phyloP scores from a whole-genome alignment of 2,329 filamentous ascomycete genomes.

The Fusarium sp. region DNA sequence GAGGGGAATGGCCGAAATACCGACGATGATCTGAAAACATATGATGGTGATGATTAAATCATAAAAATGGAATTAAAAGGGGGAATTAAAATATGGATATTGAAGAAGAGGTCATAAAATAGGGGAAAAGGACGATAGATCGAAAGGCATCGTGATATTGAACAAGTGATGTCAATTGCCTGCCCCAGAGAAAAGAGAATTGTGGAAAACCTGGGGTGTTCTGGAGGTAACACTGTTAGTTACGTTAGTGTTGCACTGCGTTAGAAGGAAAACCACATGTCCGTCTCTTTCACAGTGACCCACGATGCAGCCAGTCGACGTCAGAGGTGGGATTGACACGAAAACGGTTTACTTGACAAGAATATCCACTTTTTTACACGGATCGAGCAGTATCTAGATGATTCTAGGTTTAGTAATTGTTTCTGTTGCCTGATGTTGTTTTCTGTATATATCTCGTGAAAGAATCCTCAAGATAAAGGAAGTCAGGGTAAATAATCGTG shows the following conservation, averaged over 20 bases:
- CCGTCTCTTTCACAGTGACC: not conserved
- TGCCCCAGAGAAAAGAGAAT: conserved; percentile 8
- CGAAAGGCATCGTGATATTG: conserved; percentile 19
- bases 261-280: not conserved
- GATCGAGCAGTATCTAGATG: conserved; percentile 15
- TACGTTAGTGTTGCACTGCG: conserved; percentile 10
- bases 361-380: conserved; percentile 24
- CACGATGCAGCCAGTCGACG: conserved; percentile 28
- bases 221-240: not conserved
- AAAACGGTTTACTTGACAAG: conserved; percentile 15
- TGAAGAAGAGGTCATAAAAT: conserved; percentile 10
- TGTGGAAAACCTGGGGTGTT: conserved; percentile 25
- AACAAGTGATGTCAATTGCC: conserved; percentile 28
- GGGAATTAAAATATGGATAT: not conserved
- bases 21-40: conserved; percentile 3
- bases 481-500: no score
- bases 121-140: conserved; percentile 4
- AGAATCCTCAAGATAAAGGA: not conserved
- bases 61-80: not conserved
- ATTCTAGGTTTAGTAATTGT: conserved; percentile 6
- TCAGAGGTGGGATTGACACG: conserved; percentile 26
- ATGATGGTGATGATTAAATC: conserved; percentile 4
- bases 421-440: not conserved
- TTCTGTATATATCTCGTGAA: not conserved
- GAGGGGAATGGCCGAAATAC: conserved; percentile 22